phyloP scores from a whole-genome alignment of 169 alveolate genomes.

The Plasmodium coatneyi region DNA sequence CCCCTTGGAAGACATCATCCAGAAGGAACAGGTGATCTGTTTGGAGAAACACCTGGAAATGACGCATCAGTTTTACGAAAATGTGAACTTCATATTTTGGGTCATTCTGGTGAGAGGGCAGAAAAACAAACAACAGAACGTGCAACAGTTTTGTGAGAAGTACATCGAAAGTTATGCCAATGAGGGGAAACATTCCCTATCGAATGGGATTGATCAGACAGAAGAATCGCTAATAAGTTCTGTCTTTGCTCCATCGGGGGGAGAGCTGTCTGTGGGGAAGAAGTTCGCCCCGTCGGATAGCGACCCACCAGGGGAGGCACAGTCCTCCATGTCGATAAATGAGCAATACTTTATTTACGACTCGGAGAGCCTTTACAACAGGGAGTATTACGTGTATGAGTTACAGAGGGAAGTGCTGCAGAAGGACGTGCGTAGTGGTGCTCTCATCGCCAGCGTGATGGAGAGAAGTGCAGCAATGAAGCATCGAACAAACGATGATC shows the following conservation, averaged over 20 bases:
- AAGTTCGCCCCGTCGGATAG: neutral
- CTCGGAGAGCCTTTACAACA: neutral
- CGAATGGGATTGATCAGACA: neutral
- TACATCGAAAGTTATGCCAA: constrained; percentile 26
- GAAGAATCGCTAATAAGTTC: neutral
- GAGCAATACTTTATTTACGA: constrained; percentile 55
- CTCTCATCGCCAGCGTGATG: neutral
- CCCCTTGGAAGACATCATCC: constrained; percentile 13
- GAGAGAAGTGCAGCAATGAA: neutral
- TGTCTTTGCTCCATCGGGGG: neutral
- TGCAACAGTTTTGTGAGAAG: constrained; percentile 17
- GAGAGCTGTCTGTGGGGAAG: neutral
- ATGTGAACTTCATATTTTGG: constrained; percentile 50
- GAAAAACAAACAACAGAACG: neutral
- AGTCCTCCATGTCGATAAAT: constrained; percentile 16
- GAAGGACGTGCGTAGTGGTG: constrained; percentile 5
- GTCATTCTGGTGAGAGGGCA: constrained; percentile 33
- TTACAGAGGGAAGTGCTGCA: constrained; percentile 32
- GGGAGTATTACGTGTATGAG: constrained; percentile 44
- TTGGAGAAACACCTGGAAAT: constrained; percentile 48
- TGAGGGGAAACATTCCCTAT: neutral
- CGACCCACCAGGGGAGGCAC: neutral
- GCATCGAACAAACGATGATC: neutral
- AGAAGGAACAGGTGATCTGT: constrained; percentile 38
- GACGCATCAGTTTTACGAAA: constrained; percentile 20